Conservation (phyloP, 805 yeast genomes). For the Barnettozyma wickerhamii region DNA sequence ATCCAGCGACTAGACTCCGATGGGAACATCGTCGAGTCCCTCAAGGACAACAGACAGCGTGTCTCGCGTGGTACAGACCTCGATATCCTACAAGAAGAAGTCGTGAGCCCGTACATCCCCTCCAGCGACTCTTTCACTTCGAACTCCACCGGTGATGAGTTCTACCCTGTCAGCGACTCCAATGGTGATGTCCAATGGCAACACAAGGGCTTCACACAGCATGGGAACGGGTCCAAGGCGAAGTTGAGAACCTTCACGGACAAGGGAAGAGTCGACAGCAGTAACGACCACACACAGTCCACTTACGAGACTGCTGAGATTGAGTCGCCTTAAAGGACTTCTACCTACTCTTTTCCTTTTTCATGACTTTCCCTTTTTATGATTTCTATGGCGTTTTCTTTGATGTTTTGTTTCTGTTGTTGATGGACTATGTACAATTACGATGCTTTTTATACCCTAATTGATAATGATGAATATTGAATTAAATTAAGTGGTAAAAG, state of each 20-base stretch:
- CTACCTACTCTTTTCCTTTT: not conserved
- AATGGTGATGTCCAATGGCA: conserved; percentile 23
- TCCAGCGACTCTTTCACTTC: conserved; percentile 23
- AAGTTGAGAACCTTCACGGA: conserved; percentile 33
- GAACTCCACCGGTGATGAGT: conserved; percentile 19
- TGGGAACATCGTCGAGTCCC: conserved; percentile 24
- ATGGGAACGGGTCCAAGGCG: conserved; percentile 23
- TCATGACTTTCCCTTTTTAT: not conserved
- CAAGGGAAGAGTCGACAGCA: conserved; percentile 30
- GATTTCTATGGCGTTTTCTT: not conserved
- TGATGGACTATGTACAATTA: too few relatives aligned
- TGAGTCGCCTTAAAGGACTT: conserved; percentile 19
- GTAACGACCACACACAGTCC: conserved; percentile 25
- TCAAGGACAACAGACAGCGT: conserved; percentile 14
- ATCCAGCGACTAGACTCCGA: conserved; percentile 25
- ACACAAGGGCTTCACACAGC: conserved; percentile 2
- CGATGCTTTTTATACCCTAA: conserved; percentile 1
- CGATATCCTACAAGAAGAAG: conserved; percentile 23
- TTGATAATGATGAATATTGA: conserved; percentile 2
- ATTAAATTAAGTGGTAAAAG: too few relatives aligned
- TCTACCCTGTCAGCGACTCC: conserved; percentile 19
- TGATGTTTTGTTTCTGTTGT: too few relatives aligned
- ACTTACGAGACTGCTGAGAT: conserved; percentile 28
- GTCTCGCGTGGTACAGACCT: conserved; percentile 21
- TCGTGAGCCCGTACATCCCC: too few relatives aligned